These are phyloP conservation scores for Rhodamnia rubescens DNA, from an alignment of 345 rosid species.

Conservation along the genomic window DNA sequence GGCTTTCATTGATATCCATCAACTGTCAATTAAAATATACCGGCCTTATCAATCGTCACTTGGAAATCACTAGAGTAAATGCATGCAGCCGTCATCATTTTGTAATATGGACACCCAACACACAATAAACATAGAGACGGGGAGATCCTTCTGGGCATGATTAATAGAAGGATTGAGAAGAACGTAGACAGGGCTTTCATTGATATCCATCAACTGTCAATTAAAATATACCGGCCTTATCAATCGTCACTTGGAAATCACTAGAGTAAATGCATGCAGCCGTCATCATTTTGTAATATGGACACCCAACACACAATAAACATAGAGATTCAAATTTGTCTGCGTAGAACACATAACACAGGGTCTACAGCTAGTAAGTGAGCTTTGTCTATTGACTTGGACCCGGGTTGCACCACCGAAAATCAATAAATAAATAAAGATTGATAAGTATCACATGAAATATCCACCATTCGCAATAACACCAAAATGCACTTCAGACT, in stretches of 20 bases:
- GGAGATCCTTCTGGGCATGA: slow-evolving; percentile 90
- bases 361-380: not conserved
- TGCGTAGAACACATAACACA: not conserved
- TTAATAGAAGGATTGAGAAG: slow-evolving; percentile 82
- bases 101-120: not conserved
- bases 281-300: not conserved
- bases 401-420: not conserved
- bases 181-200: slow-evolving; percentile 89
- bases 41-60: not conserved
- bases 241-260: not conserved
- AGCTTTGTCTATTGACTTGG: not conserved
- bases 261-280: not conserved
- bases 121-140: slow-evolving; percentile 26
- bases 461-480: not conserved
- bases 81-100: not conserved
- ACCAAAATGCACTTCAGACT: not conserved
- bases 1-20: slow-evolving; percentile 97
- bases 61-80: not conserved
- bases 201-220: slow-evolving; percentile 89
- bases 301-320: not conserved
- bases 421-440: not conserved
- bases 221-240: not conserved
- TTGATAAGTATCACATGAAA: not conserved
- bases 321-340: not conserved
- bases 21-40: slow-evolving; percentile 33